Percentiles rank a stretch among this genome's conserved stretches.
These are phyloP conservation scores for Phalaenopsis hybrid DNA, from an alignment of 116 monocot genomes.

Conservation along the genomic window DNA sequence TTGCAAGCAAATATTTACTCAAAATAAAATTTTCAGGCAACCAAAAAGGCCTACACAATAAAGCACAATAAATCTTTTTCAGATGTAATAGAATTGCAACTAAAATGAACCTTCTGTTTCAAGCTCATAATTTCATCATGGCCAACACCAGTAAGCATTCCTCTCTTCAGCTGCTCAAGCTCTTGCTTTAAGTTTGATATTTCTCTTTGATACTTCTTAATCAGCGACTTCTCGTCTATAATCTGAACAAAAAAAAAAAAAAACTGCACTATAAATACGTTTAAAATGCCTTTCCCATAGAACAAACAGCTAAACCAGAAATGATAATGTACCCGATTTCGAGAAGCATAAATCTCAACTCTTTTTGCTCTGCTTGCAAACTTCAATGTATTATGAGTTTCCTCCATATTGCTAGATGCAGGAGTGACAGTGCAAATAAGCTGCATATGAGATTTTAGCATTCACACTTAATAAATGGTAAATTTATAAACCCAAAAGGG, in stretches of 20 bases:
- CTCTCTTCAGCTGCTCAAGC: slow-evolving; percentile 83
- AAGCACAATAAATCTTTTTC: not conserved
- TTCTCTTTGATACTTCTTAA: slow-evolving; percentile 97
- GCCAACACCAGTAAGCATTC: slow-evolving; percentile 58
- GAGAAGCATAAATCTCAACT: slow-evolving; percentile 95
- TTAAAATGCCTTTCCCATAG: not conserved
- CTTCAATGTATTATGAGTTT: slow-evolving; percentile 98
- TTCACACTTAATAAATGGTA: not conserved
- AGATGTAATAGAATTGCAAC: not conserved
- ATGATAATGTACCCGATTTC: slow-evolving; percentile 60
- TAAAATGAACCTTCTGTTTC: slow-evolving; percentile 59
- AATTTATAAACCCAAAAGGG: not conserved
- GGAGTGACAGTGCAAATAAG: slow-evolving; percentile 98
- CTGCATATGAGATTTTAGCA: slow-evolving; percentile 37
- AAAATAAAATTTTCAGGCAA: not conserved
- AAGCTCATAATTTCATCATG: slow-evolving; percentile 86
- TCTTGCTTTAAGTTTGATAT: slow-evolving; percentile 82
- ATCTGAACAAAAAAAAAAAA: slow-evolving; percentile 52
- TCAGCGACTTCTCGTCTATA: slow-evolving; percentile 96
- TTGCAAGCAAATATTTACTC: not conserved
- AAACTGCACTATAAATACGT: not conserved
- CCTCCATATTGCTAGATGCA: slow-evolving; percentile 94
- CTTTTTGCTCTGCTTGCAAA: slow-evolving; percentile 99
- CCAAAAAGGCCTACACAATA: not conserved
- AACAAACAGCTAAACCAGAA: not conserved